Base-by-base conservation (phyloP, 164 flowering plant genomes). In the Vitis rotundifolia region DNA sequence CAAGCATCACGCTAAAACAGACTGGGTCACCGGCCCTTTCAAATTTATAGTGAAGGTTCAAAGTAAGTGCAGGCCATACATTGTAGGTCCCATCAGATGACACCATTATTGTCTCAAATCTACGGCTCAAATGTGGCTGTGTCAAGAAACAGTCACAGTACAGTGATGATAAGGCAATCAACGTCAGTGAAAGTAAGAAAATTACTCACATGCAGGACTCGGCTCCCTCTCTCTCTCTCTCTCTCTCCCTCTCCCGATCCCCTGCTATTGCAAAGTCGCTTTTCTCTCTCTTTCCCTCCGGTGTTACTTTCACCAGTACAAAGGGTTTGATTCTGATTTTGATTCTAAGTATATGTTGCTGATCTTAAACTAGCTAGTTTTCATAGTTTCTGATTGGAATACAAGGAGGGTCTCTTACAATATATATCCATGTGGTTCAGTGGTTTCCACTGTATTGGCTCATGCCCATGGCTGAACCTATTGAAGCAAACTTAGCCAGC, bases 381-480 rank as follows among this genome's bases (percentile, higher is more conserved):
- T 53, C 56, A 53, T 53, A 53, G n/a, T 53, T 53, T 53, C 1
- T 57, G 44, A 37, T 37, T 37, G 44, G 44, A 57, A 8, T 16
- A 18, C 26, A 57, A 57, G 16, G 16, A 19, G 9, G 9, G 59
- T 9, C 7, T 57, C 59, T 48, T 48, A 16, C 16, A 53, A 49
- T 11, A 37, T 10, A 22, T 13, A 49, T 2, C n/a, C n/a, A 12
- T 9, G 14, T 22, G 26, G 26, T 54, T 67, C 61, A 49, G 55
- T 71, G 64, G 54, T 69, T 75, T 53, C 73, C 58, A 76, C 64
- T 69, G 69, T 70, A 82, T 12, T 76, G 85, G 71, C 78, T 72
- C 49, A 84, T 63, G 37, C 81, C 79, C 87, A 83, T 84, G 47
- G 76, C 75, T 11, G 89, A 68, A 57, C 78, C 74, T 73, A 84